Evolutionary conservation across 345 rosid species (phyloP).

Genomic region (Heritiera fomes): DNA sequence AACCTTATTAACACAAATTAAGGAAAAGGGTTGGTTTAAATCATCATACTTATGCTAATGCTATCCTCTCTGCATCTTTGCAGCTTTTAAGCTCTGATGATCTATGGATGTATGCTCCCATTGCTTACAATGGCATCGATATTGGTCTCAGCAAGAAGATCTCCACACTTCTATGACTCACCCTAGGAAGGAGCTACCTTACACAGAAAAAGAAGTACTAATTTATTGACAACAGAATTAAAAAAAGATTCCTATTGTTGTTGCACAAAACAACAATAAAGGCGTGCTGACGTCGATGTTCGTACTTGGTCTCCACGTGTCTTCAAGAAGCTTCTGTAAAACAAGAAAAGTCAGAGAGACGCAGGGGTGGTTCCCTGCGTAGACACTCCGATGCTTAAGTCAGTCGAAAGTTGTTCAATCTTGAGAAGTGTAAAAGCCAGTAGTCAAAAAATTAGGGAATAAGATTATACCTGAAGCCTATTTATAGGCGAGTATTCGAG

Average conservation of each 20-base stretch:
- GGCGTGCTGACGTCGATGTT: too few species aligned
- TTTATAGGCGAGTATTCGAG: too few species aligned
- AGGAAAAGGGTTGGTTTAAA: background rate
- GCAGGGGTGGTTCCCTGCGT: too few species aligned
- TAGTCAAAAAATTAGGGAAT: too few species aligned
- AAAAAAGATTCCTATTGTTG: background rate
- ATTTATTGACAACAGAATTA: background rate
- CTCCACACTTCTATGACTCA: slow-evolving; percentile 41
- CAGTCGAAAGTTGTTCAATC: too few species aligned
- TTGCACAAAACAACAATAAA: too few species aligned
- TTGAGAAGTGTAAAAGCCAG: too few species aligned
- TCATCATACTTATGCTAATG: background rate
- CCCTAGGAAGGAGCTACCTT: background rate
- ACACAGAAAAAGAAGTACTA: background rate
- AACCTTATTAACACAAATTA: background rate
- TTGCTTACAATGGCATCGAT: slow-evolving; percentile 87
- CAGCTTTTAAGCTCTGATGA: slow-evolving; percentile 96
- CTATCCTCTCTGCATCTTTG: slow-evolving; percentile 18
- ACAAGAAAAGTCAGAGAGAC: too few species aligned
- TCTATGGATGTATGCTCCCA: slow-evolving; percentile 95
- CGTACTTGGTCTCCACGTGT: too few species aligned
- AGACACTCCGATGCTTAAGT: too few species aligned
- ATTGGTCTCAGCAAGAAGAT: slow-evolving; percentile 69
- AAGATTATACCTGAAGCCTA: too few species aligned
- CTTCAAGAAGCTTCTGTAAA: too few species aligned